A percentile compares a stretch with the other conserved stretches of the same genome.
These are phyloP conservation scores for Hemerocallis citrina DNA, from an alignment of 106 monocot species.

Conservation along the genomic window DNA sequence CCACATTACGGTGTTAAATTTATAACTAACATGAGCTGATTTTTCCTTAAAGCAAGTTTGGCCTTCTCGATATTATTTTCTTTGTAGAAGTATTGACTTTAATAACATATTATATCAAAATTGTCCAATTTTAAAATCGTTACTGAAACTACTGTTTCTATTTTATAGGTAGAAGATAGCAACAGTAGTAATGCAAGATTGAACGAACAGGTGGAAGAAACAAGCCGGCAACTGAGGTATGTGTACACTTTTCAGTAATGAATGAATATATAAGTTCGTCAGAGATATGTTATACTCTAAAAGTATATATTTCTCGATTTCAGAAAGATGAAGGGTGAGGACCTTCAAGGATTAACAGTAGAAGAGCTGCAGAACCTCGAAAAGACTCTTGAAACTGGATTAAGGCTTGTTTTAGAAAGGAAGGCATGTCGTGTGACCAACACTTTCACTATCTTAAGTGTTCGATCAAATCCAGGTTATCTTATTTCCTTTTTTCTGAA, in stretches of 20 bases:
- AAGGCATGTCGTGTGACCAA: slow-evolving; percentile 33
- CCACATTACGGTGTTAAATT: too few species aligned
- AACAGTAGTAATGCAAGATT: slow-evolving; percentile 24
- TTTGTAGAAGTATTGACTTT: too few species aligned
- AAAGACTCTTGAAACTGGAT: slow-evolving; percentile 46
- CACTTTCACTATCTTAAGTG: neutral
- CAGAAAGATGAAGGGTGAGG: slow-evolving; percentile 70
- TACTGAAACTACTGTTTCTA: too few species aligned
- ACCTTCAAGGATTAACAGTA: slow-evolving; percentile 46
- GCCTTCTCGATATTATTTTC: too few species aligned
- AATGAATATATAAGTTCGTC: neutral
- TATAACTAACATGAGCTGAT: too few species aligned
- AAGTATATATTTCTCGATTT: neutral
- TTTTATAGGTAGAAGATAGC: too few species aligned
- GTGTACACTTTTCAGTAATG: neutral
- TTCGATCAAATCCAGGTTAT: neutral
- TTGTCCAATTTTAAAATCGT: too few species aligned
- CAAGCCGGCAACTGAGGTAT: slow-evolving; percentile 42
- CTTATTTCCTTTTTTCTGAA: neutral
- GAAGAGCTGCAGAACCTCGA: slow-evolving; percentile 58
- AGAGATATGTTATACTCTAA: neutral
- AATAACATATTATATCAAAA: too few species aligned
- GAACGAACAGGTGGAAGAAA: slow-evolving; percentile 38
- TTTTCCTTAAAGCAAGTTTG: too few species aligned
- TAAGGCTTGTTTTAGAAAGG: slow-evolving; percentile 29